Conservation (phyloP, 352 stramenopile species). For the Phytophthora pinifolia region DNA sequence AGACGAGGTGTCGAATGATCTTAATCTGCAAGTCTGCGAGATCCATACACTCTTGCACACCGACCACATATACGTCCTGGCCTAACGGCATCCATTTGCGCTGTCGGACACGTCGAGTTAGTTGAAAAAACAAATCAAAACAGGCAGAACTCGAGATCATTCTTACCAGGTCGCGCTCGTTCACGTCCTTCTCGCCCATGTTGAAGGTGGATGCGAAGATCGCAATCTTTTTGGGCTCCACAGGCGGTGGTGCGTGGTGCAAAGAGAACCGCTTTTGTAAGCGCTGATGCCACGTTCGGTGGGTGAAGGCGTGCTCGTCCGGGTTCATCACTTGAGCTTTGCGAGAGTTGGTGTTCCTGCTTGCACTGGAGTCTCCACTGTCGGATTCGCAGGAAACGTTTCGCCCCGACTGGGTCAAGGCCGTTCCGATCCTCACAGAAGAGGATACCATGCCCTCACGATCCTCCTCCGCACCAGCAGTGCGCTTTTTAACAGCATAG, state of each 20-base stretch:
- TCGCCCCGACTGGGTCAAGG: constrained; percentile 23
- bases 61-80: constrained; percentile 89
- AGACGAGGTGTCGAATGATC: constrained; percentile 61
- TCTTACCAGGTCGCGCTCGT: constrained; percentile 50
- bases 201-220: constrained; percentile 88
- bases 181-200: constrained; percentile 79
- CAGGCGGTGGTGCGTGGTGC: constrained; percentile 14
- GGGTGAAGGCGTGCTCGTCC: constrained; percentile 18
- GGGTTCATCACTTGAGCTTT: constrained; percentile 13
- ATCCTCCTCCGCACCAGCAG: constrained; percentile 21
- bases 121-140: neutral
- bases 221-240: constrained; percentile 42
- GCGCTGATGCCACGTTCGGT: constrained; percentile 35
- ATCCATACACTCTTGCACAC: constrained; percentile 92
- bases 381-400: constrained; percentile 30
- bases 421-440: constrained; percentile 14
- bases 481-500: constrained; percentile 33
- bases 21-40: constrained; percentile 68
- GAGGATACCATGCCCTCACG: constrained; percentile 18
- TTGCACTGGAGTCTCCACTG: constrained; percentile 20
- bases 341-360: constrained; percentile 9
- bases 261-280: constrained; percentile 36
- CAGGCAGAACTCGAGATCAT: neutral
- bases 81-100: constrained; percentile 81
- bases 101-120: constrained; percentile 22